Evolutionary conservation across 1,284 basidiomycete species (phyloP), one percentile per base, ranked within the genome.

Genomic region (Pseudozyma sp.): DNA sequence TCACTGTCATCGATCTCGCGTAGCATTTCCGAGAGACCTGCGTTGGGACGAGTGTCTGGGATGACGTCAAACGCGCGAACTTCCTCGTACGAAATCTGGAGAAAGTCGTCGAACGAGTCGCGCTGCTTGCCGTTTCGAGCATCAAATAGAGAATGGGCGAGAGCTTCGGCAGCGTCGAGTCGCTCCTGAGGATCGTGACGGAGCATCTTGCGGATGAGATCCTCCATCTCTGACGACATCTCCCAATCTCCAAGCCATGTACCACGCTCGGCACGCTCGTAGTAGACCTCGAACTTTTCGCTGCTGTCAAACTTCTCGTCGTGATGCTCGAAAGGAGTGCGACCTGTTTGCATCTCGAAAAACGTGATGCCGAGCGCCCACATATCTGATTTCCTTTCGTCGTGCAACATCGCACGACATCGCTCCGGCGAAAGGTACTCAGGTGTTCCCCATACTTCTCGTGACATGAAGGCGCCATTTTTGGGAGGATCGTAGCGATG

Each of bases 361-460:
- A 79, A 80, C 9, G 77, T 74, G 45, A 81, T 79, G 35, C 79
- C 79, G 2, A 81, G 66, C 11, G 75, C 66, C 79, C 79, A 81
- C 29, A 80, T 61, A 48, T 81, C 79, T 29, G 69, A 59, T 43
- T 67, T 58, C 6, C 79, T 50, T 57, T 79, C 79, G 37, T 81
- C 79, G 46, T 81, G 79, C 11, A 65, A 40, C 9, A 52, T 63
- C 16, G 70, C 70, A 9, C 60, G 55, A 11, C 71, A 68, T 6
- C 79, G 62, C 43, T 81, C 79, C 5, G 79, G 79, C 1, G 75
- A 68, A 0, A 81, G 73, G 48, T 81, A 81, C 42, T 81, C 79
- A 7, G 75, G 75, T 3, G 77, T 80, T 16, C 79, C 79, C 70
- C 75, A 77, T 7, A 50, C 52, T 14, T 75, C 72, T 29, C 46